phyloP scores from a whole-genome alignment of 2,329 filamentous ascomycete genomes.

The Bipolaris gigantea region DNA sequence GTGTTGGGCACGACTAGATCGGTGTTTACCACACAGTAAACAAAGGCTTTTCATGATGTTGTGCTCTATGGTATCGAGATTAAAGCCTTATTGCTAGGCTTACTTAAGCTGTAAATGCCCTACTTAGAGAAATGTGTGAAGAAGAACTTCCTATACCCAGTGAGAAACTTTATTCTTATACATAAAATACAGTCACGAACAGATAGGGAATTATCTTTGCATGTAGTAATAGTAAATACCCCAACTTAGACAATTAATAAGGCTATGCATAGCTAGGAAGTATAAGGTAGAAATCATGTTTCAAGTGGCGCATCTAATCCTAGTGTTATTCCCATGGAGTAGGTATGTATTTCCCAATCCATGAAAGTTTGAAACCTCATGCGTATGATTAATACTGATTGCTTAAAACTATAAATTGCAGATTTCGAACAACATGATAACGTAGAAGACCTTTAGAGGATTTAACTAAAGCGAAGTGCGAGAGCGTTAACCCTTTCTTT shows the following conservation, averaged over 20 bases:
- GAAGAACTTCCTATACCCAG: not conserved
- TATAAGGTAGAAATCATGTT: not conserved
- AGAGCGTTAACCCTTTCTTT: not conserved
- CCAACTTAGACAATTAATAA: not conserved
- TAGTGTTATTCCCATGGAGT: too few relatives aligned
- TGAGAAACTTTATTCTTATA: not conserved
- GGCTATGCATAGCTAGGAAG: not conserved
- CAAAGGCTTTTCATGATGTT: not conserved
- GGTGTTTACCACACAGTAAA: slow-evolving; percentile 7
- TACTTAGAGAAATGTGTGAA: too few relatives aligned
- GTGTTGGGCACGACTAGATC: not conserved
- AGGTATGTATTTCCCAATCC: too few relatives aligned
- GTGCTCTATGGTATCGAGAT: not conserved
- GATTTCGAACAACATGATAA: not conserved
- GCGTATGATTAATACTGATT: too few relatives aligned
- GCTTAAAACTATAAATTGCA: too few relatives aligned
- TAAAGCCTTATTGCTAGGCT: not conserved
- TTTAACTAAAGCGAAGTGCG: not conserved
- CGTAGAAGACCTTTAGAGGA: not conserved
- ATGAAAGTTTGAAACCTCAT: too few relatives aligned
- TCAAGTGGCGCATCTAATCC: too few relatives aligned
- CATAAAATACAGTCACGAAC: not conserved
- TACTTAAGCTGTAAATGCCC: not conserved
- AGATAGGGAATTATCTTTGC: not conserved
- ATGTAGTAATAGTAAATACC: not conserved